A percentile compares a stretch with the other conserved stretches of the same genome.
phyloP scores from a whole-genome alignment of 805 yeast genomes.

The Candida maris region DNA sequence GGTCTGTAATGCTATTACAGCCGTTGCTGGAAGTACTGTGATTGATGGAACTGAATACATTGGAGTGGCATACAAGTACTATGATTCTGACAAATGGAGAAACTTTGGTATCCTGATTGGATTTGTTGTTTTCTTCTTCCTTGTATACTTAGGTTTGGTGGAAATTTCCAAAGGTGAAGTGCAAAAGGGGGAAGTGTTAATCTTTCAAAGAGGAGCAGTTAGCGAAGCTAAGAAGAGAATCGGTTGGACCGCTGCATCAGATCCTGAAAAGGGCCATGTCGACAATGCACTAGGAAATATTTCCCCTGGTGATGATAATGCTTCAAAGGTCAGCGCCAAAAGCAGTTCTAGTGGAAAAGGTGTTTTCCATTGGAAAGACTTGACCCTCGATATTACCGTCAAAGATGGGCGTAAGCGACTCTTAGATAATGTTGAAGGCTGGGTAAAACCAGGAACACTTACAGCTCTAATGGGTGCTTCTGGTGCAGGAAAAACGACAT shows the following conservation, averaged over 20 bases:
- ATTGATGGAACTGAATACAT: constrained; percentile 55
- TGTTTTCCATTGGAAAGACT: constrained; percentile 57
- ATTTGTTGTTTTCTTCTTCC: constrained; percentile 49
- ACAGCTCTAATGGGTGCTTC: constrained; percentile 63
- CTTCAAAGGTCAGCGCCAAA: constrained; percentile 15
- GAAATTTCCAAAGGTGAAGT: constrained; percentile 56
- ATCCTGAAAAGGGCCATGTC: constrained; percentile 17
- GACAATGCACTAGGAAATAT: not conserved
- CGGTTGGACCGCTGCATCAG: constrained; percentile 21
- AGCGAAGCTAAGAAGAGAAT: constrained; percentile 36
- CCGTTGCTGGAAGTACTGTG: constrained; percentile 32
- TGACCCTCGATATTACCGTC: constrained; percentile 51
- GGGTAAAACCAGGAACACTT: constrained; percentile 48
- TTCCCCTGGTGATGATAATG: not conserved
- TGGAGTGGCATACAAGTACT: constrained; percentile 48
- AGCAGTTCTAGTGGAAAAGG: constrained; percentile 33
- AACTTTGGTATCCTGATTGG: constrained; percentile 64
- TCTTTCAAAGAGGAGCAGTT: constrained; percentile 47
- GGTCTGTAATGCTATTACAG: constrained; percentile 52
- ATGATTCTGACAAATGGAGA: constrained; percentile 67
- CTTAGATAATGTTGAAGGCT: constrained; percentile 41
- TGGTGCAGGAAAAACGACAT: constrained; percentile 61
- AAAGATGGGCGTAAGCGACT: constrained; percentile 36
- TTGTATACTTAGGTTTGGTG: constrained; percentile 46
- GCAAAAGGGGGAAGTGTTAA: constrained; percentile 62